These are phyloP conservation scores for Aureobasidium musti DNA, from an alignment of 2,329 filamentous ascomycete species.

Conservation along the genomic window DNA sequence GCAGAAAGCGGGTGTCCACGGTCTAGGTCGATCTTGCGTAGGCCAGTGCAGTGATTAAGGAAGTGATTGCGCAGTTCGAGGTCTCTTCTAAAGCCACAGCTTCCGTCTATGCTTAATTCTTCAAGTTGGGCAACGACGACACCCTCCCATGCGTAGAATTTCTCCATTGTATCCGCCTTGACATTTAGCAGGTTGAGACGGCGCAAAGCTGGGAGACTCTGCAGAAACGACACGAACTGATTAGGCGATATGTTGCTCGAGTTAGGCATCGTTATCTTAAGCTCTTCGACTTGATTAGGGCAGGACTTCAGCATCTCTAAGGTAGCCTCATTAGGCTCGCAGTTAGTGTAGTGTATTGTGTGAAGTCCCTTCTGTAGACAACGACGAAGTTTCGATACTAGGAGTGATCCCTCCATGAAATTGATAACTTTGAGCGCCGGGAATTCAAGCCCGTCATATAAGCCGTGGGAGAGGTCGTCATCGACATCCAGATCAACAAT, in stretches of 20 bases:
- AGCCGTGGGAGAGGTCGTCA: background rate
- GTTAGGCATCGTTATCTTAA: background rate
- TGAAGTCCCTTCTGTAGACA: background rate
- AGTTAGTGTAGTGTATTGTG: background rate
- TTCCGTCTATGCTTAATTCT: too few species aligned
- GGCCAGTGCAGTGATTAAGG: background rate
- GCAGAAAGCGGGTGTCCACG: fast-evolving
- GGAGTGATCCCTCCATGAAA: background rate
- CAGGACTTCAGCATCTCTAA: background rate
- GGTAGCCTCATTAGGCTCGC: background rate
- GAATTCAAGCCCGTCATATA: background rate
- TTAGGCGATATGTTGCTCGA: too few species aligned
- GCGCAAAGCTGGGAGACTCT: background rate
- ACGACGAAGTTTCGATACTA: background rate
- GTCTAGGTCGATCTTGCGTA: background rate
- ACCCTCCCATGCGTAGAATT: background rate
- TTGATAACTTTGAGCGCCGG: background rate
- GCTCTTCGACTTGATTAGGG: background rate
- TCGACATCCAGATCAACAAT: background rate
- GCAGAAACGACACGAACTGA: background rate
- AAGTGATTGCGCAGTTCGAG: background rate
- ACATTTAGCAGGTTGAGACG: background rate
- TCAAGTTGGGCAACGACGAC: background rate
- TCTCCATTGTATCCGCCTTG: background rate
- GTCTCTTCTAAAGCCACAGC: too few species aligned